These are phyloP conservation scores for Russula ochroleuca DNA, from an alignment of 768 basidiomycete species.

Conservation along the genomic window DNA sequence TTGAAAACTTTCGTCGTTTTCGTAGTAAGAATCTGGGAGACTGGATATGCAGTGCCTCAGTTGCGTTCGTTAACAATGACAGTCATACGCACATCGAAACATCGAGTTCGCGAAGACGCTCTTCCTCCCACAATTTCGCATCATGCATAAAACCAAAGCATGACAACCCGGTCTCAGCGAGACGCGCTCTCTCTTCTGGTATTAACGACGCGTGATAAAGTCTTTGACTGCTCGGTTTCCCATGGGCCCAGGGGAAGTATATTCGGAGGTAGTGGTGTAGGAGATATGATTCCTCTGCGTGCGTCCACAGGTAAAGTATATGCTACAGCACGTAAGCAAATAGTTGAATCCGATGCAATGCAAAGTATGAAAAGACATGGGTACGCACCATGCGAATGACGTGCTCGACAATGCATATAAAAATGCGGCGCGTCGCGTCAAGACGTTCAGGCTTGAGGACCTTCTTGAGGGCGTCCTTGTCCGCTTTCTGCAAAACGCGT, in stretches of 20 bases:
- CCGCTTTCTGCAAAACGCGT: slow-evolving; percentile 21
- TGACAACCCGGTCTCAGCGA: slow-evolving; percentile 13
- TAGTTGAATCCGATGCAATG: not conserved
- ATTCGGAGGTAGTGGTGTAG: slow-evolving; percentile 22
- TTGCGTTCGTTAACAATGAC: not conserved
- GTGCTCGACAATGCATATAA: slow-evolving; percentile 16
- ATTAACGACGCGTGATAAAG: slow-evolving; percentile 13
- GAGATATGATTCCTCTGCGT: slow-evolving; percentile 18
- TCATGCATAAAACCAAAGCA: slow-evolving; percentile 22
- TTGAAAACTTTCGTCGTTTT: slow-evolving; percentile 10
- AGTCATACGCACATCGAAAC: slow-evolving; percentile 1
- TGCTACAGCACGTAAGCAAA: slow-evolving; percentile 13
- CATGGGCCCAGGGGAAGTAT: slow-evolving; percentile 24
- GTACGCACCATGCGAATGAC: slow-evolving; percentile 10
- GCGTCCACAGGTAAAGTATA: slow-evolving; percentile 23
- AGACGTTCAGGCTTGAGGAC: slow-evolving; percentile 21
- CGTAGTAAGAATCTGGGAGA: slow-evolving; percentile 13
- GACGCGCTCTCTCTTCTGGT: slow-evolving; percentile 19
- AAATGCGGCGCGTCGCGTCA: slow-evolving; percentile 15
- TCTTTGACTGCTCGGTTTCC: slow-evolving; percentile 10
- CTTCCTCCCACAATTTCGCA: slow-evolving; percentile 23
- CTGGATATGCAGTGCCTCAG: slow-evolving; percentile 4
- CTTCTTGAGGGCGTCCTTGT: slow-evolving; percentile 17
- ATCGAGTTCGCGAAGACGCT: slow-evolving; percentile 4
- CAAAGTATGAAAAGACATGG: not conserved